A percentile compares a stretch with the other conserved stretches of the same genome.
phyloP scores from a whole-genome alignment of 1,139 yeast genomes.

The Candida glucosophila region DNA sequence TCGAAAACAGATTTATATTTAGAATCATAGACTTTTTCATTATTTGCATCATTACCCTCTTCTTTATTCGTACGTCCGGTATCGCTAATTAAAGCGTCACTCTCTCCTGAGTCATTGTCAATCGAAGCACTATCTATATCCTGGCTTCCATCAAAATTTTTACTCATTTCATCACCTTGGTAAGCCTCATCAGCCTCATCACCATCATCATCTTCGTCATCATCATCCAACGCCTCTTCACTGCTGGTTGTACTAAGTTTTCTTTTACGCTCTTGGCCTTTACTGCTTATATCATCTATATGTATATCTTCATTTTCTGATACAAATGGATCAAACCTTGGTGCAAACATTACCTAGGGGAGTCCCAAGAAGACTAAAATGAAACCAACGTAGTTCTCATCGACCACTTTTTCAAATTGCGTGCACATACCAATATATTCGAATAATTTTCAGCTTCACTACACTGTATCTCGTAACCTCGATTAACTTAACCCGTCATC shows the following conservation, averaged over 20 bases:
- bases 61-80: conserved; percentile 3
- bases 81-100: no score
- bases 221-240: conserved; percentile 6
- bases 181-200: conserved; percentile 7
- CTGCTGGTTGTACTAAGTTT: conserved; percentile 8
- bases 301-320: conserved; percentile 7
- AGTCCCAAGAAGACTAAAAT: no score
- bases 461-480: neutral
- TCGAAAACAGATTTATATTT: conserved; percentile 23
- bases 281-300: conserved; percentile 7
- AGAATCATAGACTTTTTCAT: conserved; percentile 15
- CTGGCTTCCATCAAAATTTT: neutral
- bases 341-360: conserved; percentile 49
- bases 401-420: no score
- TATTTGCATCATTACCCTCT: conserved; percentile 7
- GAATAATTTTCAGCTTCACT: conserved; percentile 1
- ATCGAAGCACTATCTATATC: no score
- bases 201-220: neutral
- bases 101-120: no score
- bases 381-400: no score
- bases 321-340: conserved; percentile 50
- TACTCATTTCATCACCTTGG: conserved; percentile 6
- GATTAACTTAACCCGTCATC: neutral
- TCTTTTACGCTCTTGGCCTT: no score
- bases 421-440: no score